These are phyloP conservation scores for Paramecium caudatum DNA, from an alignment of 73 alveolate species.

Conservation along the genomic window DNA sequence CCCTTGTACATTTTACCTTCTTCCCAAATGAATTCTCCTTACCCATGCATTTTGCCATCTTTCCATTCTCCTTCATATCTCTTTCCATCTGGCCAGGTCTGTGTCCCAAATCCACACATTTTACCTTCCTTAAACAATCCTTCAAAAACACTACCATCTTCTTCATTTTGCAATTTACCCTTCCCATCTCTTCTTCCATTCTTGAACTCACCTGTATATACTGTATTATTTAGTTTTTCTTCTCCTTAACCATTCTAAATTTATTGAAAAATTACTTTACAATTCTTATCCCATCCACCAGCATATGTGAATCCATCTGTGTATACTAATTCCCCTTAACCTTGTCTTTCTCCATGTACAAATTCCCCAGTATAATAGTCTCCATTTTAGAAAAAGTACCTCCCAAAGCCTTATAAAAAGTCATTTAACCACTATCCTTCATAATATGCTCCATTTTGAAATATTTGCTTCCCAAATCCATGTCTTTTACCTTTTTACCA, in stretches of 20 bases:
- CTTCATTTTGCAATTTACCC: slow-evolving; percentile 68
- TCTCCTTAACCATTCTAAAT: slow-evolving; percentile 21
- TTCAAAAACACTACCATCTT: slow-evolving; percentile 75
- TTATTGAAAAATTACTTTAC: background rate
- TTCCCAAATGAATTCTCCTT: slow-evolving; percentile 81
- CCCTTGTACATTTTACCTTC: slow-evolving; percentile 89
- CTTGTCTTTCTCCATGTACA: slow-evolving; percentile 79
- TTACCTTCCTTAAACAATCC: slow-evolving; percentile 79
- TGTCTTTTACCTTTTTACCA: slow-evolving; percentile 72
- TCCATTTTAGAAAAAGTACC: slow-evolving; percentile 37
- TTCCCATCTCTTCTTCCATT: slow-evolving; percentile 59
- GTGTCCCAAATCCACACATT: slow-evolving; percentile 85
- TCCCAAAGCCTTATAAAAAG: slow-evolving; percentile 70
- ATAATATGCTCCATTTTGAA: slow-evolving; percentile 78
- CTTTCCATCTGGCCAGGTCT: slow-evolving; percentile 88
- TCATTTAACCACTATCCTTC: slow-evolving; percentile 78
- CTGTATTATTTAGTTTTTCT: slow-evolving; percentile 41
- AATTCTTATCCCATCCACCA: slow-evolving; percentile 35
- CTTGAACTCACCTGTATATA: slow-evolving; percentile 10
- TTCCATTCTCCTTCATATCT: slow-evolving; percentile 85
- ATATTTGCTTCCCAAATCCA: slow-evolving; percentile 72
- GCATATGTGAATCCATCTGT: slow-evolving; percentile 69
- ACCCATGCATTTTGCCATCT: slow-evolving; percentile 86
- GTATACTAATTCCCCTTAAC: slow-evolving; percentile 82
- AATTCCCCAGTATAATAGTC: slow-evolving; percentile 82